Base-by-base conservation (phyloP, 805 yeast species). In the Cyberlindnera xylosilytica region DNA sequence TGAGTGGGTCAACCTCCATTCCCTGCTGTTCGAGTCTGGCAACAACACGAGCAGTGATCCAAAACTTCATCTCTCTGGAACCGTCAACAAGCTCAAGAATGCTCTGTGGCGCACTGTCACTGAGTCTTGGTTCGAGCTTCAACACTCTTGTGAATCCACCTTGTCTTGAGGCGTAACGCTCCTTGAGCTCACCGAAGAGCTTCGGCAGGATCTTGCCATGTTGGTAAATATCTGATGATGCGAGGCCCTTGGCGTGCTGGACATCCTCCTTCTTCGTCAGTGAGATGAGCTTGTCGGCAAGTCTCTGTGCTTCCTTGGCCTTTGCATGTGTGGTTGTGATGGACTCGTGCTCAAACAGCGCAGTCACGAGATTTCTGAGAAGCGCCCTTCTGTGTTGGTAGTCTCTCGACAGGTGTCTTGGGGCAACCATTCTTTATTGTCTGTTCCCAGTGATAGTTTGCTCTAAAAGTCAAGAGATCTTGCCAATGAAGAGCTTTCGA, bases 81-180 rank as follows among this genome's bases (percentile, higher is more conserved):
- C 82, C 79, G 53, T 86, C 96, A 1, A 91, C 95, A 36, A 93
- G 70, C 64, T 93, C 99, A 41, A 93, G 58, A 8, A 90, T 81
- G 1, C 93, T 81, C 72, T 87, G 93, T 24, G 90, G 90, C 0
- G 97, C 96, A 47, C 81, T 84, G 61, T 93, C 99, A 42, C 93
- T 90, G 36, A 83, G 63, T 51, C 98, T 74, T 15, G 90, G 88
- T 63, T 93, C 98, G 47, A 93, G 69, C 53, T 77, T 81, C 48
- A 89, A 66, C 41, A 91, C 78, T 52, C 98, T 78, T 3, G 97
- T 88, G 67, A 83, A 91, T 1, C 97, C 97, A 47, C 88, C 86
- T 1, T 64, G 58, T 65, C 96, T 76, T 19, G 64, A 56, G 4
- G 68, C 56, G 58, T 85, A 90, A 44, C 95, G 72, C 32, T 76